Conservation (phyloP, 352 stramenopile species). For the Globisporangium ultimum region DNA sequence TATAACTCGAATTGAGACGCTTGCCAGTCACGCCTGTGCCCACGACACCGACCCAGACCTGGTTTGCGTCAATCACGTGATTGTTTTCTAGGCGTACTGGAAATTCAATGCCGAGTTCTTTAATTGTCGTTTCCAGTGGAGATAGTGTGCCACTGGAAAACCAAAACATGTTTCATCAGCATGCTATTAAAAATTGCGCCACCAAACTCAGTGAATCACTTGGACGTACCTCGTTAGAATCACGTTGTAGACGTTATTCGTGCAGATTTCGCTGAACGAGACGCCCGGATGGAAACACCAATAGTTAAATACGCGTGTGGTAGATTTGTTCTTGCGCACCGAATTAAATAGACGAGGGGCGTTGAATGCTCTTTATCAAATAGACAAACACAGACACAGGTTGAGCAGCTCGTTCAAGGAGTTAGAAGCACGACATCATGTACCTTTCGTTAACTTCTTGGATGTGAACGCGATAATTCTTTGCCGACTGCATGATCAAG, state of each 20-base stretch:
- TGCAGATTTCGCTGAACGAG: slow-evolving; percentile 93
- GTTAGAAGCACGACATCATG: slow-evolving; percentile 15
- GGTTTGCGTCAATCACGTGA: slow-evolving; percentile 93
- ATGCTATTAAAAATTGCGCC: neutral
- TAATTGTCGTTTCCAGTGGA: slow-evolving; percentile 94
- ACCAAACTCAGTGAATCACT: neutral
- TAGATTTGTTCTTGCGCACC: slow-evolving; percentile 46
- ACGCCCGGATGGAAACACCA: slow-evolving; percentile 98
- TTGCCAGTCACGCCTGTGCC: slow-evolving; percentile 92
- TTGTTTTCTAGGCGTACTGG: slow-evolving; percentile 95
- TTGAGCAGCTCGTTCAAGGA: neutral
- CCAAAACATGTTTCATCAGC: too few species aligned
- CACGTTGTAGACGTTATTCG: slow-evolving; percentile 89
- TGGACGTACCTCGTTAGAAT: slow-evolving; percentile 72
- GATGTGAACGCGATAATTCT: slow-evolving; percentile 87
- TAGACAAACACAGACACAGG: slow-evolving; percentile 4
- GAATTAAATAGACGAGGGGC: slow-evolving; percentile 45
- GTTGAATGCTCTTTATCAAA: slow-evolving; percentile 28
- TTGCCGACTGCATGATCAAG: slow-evolving; percentile 38
- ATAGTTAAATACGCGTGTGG: slow-evolving; percentile 93
- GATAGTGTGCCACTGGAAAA: slow-evolving; percentile 93
- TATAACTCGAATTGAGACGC: slow-evolving; percentile 93
- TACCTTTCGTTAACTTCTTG: slow-evolving; percentile 85
- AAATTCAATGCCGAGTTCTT: slow-evolving; percentile 97
- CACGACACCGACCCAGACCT: slow-evolving; percentile 91